Conservation (phyloP, 352 stramenopile genomes). For the Phytophthora fragariaefolia region DNA sequence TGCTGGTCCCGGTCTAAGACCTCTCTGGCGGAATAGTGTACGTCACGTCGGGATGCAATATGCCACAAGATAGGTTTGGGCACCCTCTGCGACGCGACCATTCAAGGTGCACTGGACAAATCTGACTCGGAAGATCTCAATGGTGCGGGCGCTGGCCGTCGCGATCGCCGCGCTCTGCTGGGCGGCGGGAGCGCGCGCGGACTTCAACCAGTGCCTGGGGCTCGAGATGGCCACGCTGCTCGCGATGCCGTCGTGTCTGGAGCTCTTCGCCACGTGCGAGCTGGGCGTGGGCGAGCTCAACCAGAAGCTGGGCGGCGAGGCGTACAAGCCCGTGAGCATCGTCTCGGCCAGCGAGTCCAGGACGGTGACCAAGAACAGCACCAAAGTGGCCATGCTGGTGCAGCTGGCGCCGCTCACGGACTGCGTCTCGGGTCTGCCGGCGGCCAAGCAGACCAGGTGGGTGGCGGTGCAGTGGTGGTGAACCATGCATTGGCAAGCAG, state of each 20-base stretch:
- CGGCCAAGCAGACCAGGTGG: slow-evolving; percentile 16
- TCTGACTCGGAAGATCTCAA: slow-evolving; percentile 17
- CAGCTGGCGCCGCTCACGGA: slow-evolving; percentile 54
- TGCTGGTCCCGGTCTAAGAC: slow-evolving; percentile 42
- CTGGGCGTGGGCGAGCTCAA: slow-evolving; percentile 60
- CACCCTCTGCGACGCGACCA: too few species aligned
- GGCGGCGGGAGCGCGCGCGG: slow-evolving; percentile 10
- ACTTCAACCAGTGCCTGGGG: slow-evolving; percentile 67
- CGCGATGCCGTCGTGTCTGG: slow-evolving; percentile 35
- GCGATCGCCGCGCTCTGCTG: slow-evolving; percentile 13
- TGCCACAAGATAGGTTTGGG: background rate
- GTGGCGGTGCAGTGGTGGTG: background rate
- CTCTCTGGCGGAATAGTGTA: slow-evolving; percentile 3
- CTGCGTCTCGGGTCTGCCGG: slow-evolving; percentile 27
- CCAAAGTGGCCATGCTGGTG: slow-evolving; percentile 60
- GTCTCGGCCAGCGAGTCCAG: slow-evolving; percentile 69
- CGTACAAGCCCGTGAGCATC: slow-evolving; percentile 60
- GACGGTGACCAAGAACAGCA: slow-evolving; percentile 42
- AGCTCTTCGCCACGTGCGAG: slow-evolving; percentile 57
- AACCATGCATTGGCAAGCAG: background rate
- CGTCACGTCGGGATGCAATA: background rate
- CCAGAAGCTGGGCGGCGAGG: slow-evolving; percentile 45
- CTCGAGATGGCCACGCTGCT: slow-evolving; percentile 52
- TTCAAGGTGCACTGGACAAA: too few species aligned
- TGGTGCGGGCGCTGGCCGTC: slow-evolving; percentile 4